Base-by-base conservation (phyloP, 768 basidiomycete genomes). In the Termitomyces sp. region DNA sequence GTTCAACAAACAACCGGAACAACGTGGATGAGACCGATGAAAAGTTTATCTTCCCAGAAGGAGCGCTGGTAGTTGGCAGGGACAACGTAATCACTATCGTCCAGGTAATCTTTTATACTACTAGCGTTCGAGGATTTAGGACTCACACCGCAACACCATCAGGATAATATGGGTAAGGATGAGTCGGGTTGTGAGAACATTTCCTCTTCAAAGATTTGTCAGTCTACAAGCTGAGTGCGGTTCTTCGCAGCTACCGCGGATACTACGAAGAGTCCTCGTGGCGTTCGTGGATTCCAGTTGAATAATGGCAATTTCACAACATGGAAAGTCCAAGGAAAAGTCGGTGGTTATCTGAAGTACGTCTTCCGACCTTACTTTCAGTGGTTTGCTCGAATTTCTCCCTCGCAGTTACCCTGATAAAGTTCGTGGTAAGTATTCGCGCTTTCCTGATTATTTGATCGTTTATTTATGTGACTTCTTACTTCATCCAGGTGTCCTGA, bases 81-180 rank as follows among this genome's bases (percentile, higher is more conserved):
- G 87, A 88, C 63, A 93, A 92, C 64, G 83, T 92, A 12, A 81
- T 93, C 54, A 92, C 90, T 0, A 77, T 92, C 44, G 77, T 91
- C 5, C 88, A 89, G 77, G 87, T 85, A 64, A 41, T 73, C 10
- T 58, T n/a, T 3, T 26, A 29, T 29, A 29, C 8, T 48, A 9
- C n/a, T 39, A 44, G 31, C 20, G 34, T 28, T 37, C 12, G 28
- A 13, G 2, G 16, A 20, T 50, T 29, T 33, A 15, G 26, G 24
- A 44, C 9, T 45, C 28, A 26, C 51, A 33, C 34, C 58, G 33
- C 37, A 31, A n/a, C 50, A n/a, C 33, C 39, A 45, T 10, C 48
- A 88, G 85, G 91, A 92, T 59, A 88, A 90, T 63, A 90, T 88
- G 86, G 91, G 90, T 0, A 69, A 89, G 60, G 81, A 90, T 56